phyloP scores from a whole-genome alignment of 805 yeast genomes.

The Nakazawaea molendinolei region DNA sequence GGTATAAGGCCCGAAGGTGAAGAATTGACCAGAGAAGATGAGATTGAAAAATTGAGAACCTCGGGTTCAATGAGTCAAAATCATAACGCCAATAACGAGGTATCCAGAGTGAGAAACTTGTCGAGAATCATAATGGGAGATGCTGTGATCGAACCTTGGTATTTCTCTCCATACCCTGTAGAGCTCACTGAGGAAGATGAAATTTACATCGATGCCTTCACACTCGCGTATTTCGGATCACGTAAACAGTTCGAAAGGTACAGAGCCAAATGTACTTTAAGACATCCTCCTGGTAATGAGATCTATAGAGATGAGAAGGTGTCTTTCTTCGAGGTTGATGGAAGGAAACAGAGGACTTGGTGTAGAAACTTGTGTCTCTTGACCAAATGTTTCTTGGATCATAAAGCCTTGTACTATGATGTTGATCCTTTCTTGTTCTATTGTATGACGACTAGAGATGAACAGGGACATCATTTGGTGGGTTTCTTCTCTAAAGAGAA shows the following conservation, averaged over 20 bases:
- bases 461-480: conserved; percentile 88
- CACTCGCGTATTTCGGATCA: conserved; percentile 83
- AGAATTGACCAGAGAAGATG: conserved; percentile 81
- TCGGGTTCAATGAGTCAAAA: conserved; percentile 97
- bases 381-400: conserved; percentile 89
- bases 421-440: conserved; percentile 97
- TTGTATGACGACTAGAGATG: conserved; percentile 89
- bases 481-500: conserved; percentile 97
- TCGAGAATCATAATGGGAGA: conserved; percentile 77
- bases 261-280: conserved; percentile 77
- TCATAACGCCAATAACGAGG: conserved; percentile 66
- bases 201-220: conserved; percentile 86
- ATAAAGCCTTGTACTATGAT: conserved; percentile 92
- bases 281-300: conserved; percentile 98
- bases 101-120: conserved; percentile 85
- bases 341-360: conserved; percentile 94
- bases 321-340: conserved; percentile 96
- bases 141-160: conserved; percentile 96
- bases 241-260: conserved; percentile 88
- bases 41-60: conserved; percentile 83
- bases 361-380: conserved; percentile 89
- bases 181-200: conserved; percentile 91
- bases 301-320: conserved; percentile 89
- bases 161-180: conserved; percentile 93
- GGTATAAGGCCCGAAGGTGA: conserved; percentile 61